A percentile compares a stretch with the other conserved stretches of the same genome.
phyloP scores from a whole-genome alignment of 148 eudicot genomes.

The Chenopodium formosanum region DNA sequence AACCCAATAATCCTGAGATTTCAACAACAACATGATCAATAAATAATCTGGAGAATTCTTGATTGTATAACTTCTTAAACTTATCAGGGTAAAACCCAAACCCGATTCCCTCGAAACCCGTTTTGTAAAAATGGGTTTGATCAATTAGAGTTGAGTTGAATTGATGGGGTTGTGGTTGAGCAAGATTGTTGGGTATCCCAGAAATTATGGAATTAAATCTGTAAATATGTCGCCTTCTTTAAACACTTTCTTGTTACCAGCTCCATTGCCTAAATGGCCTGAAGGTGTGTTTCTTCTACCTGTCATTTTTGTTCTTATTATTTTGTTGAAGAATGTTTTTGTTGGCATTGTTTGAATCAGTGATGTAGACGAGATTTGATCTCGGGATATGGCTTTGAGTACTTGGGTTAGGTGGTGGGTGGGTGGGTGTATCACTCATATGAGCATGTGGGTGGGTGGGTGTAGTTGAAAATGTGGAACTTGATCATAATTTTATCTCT shows the following conservation, averaged over 20 bases:
- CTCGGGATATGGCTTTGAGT: too few relatives aligned
- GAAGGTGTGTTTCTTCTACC: constrained; percentile 38
- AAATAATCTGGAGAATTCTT: not conserved
- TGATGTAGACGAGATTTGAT: too few relatives aligned
- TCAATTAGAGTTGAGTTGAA: not conserved
- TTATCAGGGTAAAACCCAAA: not conserved
- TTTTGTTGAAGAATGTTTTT: too few relatives aligned
- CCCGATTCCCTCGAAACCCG: not conserved
- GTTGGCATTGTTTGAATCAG: too few relatives aligned
- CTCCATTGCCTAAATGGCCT: constrained; percentile 80
- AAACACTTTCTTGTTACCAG: constrained; percentile 62
- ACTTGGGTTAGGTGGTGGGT: too few relatives aligned
- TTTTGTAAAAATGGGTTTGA: constrained; percentile 19
- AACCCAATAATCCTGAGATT: not conserved
- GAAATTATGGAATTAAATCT: constrained; percentile 33
- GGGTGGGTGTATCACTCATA: too few relatives aligned
- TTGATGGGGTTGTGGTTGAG: not conserved
- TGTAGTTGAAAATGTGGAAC: too few relatives aligned
- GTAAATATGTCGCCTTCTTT: constrained; percentile 22
- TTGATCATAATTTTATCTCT: too few relatives aligned
- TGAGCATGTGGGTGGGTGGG: too few relatives aligned
- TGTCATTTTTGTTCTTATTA: not conserved
- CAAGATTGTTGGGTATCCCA: constrained; percentile 43
- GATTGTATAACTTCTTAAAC: not conserved
- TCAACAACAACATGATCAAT: not conserved